Conservation (phyloP, 2,329 filamentous ascomycete species). For the Cercospora sp. region DNA sequence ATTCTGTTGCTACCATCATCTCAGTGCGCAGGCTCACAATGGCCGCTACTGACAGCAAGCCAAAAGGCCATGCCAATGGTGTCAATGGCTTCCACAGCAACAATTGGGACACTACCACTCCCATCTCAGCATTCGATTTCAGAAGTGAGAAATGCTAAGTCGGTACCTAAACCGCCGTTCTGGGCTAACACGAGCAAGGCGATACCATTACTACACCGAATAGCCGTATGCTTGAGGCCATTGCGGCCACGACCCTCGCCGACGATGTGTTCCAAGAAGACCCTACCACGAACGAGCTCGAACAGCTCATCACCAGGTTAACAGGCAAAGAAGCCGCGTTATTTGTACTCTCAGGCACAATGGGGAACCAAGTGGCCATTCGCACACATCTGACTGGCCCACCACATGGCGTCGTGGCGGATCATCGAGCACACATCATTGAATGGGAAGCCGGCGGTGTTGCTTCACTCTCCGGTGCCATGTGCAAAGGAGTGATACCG, state of each 20-base stretch:
- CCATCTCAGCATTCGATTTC: constrained; percentile 56
- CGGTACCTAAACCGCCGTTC: neutral
- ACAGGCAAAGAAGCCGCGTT: constrained; percentile 74
- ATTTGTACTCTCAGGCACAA: constrained; percentile 85
- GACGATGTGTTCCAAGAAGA: constrained; percentile 87
- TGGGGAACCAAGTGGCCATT: constrained; percentile 84
- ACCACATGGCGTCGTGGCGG: constrained; percentile 77
- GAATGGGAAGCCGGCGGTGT: constrained; percentile 69
- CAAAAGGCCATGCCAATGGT: constrained; percentile 22
- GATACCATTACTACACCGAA: constrained; percentile 77
- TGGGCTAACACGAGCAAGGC: constrained; percentile 23
- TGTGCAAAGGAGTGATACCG: constrained; percentile 66
- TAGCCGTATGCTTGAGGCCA: constrained; percentile 75
- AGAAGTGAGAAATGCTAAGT: constrained; percentile 43
- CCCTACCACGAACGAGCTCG: constrained; percentile 71
- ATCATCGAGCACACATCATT: constrained; percentile 75
- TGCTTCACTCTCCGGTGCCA: constrained; percentile 69
- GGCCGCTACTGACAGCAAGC: constrained; percentile 16
- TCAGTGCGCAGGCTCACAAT: constrained; percentile 6
- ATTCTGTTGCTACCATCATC: neutral
- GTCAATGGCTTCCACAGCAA: constrained; percentile 31
- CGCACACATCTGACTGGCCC: constrained; percentile 75
- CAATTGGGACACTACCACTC: constrained; percentile 47
- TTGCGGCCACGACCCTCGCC: constrained; percentile 70
- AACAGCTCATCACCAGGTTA: constrained; percentile 70